Evolutionary conservation across 2,329 filamentous ascomycete genomes (phyloP).

Genomic region (Cercospora sp.): DNA sequence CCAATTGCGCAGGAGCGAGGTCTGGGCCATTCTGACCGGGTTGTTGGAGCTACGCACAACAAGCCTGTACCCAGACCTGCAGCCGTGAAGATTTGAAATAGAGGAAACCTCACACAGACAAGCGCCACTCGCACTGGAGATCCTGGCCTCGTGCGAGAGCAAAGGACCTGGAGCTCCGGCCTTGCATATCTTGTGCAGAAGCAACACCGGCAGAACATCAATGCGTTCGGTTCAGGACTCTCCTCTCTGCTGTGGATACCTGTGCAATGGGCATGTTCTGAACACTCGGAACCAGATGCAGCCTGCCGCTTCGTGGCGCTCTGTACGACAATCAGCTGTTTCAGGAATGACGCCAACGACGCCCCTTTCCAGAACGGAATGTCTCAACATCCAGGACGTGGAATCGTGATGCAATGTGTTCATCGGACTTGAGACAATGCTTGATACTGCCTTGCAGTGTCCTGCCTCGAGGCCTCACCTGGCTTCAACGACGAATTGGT

Average conservation of each 20-base stretch:
- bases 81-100: background rate
- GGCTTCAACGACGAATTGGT: background rate
- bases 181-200: background rate
- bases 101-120: no score
- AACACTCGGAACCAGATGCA: background rate
- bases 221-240: background rate
- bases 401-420: background rate
- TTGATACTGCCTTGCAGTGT: background rate
- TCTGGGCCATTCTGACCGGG: background rate
- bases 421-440: background rate
- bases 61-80: background rate
- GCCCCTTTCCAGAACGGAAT: background rate
- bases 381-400: background rate
- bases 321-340: background rate
- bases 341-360: background rate
- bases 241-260: background rate
- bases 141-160: background rate
- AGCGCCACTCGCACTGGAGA: background rate
- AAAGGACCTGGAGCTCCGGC: background rate
- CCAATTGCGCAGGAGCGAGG: background rate
- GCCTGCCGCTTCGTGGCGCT: background rate
- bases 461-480: background rate
- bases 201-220: background rate
- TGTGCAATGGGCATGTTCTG: background rate
- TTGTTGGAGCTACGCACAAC: background rate